Evolutionary conservation across 176 grass and related monocot genomes (phyloP).

Genomic region (Paspalum notatum): DNA sequence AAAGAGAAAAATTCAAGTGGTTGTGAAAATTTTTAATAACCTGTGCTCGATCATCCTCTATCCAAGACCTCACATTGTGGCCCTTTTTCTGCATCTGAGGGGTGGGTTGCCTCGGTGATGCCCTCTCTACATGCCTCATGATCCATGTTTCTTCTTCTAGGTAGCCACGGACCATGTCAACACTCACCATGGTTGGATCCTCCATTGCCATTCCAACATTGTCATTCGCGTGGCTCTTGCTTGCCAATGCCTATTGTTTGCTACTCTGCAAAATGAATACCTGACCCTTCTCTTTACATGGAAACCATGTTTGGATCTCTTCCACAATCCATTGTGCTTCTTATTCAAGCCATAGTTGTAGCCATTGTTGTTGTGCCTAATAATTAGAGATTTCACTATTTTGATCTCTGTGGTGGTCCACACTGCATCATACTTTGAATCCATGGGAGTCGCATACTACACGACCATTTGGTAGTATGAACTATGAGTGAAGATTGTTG

Average conservation of each 20-base stretch:
- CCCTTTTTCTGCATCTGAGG: neutral
- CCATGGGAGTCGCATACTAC: neutral
- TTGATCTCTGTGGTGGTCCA: constrained; percentile 8
- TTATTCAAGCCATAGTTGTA: neutral
- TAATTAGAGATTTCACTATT: neutral
- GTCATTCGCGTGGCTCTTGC: neutral
- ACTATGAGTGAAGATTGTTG: neutral
- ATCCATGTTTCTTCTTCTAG: neutral
- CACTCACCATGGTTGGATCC: neutral
- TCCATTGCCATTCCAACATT: neutral
- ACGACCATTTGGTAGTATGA: neutral
- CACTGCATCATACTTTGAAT: neutral
- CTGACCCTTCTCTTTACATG: constrained; percentile 9
- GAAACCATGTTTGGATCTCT: constrained; percentile 7
- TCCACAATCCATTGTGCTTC: neutral
- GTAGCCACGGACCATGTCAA: too few relatives aligned
- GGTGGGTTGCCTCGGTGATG: neutral
- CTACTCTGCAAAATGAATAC: constrained; percentile 2
- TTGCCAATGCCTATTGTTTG: neutral
- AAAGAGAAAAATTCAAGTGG: neutral
- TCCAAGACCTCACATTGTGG: constrained; percentile 20
- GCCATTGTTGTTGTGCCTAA: neutral
- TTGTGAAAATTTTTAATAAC: neutral
- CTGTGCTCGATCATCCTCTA: constrained; percentile 29
- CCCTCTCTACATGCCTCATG: neutral